phyloP scores from a whole-genome alignment of 2,329 filamentous ascomycete genomes.

The Pyricularia grisea region DNA sequence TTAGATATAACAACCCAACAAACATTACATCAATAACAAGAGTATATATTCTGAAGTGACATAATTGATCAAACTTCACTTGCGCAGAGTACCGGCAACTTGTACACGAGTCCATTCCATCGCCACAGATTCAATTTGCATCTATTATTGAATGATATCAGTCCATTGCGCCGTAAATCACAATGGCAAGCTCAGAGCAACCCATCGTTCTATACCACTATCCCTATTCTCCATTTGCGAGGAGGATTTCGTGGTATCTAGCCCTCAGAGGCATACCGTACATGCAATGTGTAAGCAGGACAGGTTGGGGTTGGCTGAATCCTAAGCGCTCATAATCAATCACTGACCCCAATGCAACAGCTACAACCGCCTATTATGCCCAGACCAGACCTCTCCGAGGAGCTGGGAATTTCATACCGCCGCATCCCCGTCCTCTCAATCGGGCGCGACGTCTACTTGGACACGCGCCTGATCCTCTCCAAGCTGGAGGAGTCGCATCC shows the following conservation, averaged over 20 bases:
- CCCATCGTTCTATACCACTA: slow-evolving; percentile 60
- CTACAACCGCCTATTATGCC: slow-evolving; percentile 58
- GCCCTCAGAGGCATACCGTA: slow-evolving; percentile 56
- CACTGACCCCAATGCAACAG: slow-evolving; percentile 23
- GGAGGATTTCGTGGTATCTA: slow-evolving; percentile 58
- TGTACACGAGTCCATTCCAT: background rate
- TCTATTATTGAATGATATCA: background rate
- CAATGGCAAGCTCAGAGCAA: slow-evolving; percentile 8
- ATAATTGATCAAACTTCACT: no score
- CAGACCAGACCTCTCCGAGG: slow-evolving; percentile 48
- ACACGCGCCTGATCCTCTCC: slow-evolving; percentile 57
- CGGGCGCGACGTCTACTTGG: slow-evolving; percentile 58
- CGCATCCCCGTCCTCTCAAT: slow-evolving; percentile 61
- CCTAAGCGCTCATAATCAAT: background rate
- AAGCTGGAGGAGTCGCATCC: slow-evolving; percentile 51
- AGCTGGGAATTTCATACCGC: slow-evolving; percentile 54
- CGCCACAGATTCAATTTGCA: background rate
- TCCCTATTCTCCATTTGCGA: slow-evolving; percentile 53
- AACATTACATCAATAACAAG: background rate
- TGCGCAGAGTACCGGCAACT: no score
- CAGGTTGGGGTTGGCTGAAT: background rate
- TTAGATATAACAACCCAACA: background rate
- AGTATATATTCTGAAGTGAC: background rate
- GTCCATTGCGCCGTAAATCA: background rate
- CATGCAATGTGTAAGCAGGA: slow-evolving; percentile 51